A percentile compares a stretch with the other conserved stretches of the same genome.
These are phyloP conservation scores for Pythium aquatile DNA, from an alignment of 352 stramenopile species.

Conservation along the genomic window DNA sequence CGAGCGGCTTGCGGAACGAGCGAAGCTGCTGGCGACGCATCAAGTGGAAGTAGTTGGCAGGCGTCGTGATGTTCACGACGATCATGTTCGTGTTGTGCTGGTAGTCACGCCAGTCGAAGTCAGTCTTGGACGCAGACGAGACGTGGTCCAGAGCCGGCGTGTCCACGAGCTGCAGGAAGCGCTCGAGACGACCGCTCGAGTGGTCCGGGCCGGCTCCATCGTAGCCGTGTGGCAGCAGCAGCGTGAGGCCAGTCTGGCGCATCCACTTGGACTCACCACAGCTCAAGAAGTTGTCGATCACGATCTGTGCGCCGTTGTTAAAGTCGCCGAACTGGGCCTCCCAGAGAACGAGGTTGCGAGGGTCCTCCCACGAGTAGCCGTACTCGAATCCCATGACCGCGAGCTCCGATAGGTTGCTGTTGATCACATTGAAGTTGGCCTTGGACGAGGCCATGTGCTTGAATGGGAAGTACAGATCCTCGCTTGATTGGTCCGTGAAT, in stretches of 20 bases:
- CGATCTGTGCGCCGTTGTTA: slow-evolving; percentile 85
- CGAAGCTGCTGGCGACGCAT: slow-evolving; percentile 89
- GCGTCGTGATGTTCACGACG: slow-evolving; percentile 82
- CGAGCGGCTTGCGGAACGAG: slow-evolving; percentile 68
- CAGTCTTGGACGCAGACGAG: slow-evolving; percentile 34
- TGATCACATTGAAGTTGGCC: slow-evolving; percentile 61
- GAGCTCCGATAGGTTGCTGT: slow-evolving; percentile 85
- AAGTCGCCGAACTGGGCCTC: slow-evolving; percentile 92
- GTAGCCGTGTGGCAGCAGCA: slow-evolving; percentile 87
- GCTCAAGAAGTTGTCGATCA: slow-evolving; percentile 89
- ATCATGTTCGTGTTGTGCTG: slow-evolving; percentile 83
- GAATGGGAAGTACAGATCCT: slow-evolving; percentile 80
- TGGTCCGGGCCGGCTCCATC: slow-evolving; percentile 88
- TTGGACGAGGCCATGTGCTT: slow-evolving; percentile 45
- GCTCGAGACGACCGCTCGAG: slow-evolving; percentile 78
- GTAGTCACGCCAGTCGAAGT: slow-evolving; percentile 52
- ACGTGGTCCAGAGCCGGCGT: slow-evolving; percentile 47
- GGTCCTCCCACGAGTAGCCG: slow-evolving; percentile 87
- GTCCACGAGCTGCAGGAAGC: slow-evolving; percentile 87
- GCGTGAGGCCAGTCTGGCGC: slow-evolving; percentile 78
- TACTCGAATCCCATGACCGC: slow-evolving; percentile 90
- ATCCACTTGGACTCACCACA: slow-evolving; percentile 90
- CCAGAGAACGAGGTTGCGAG: slow-evolving; percentile 83
- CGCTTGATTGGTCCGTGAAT: slow-evolving; percentile 79
- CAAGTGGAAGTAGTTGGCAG: slow-evolving; percentile 97